Base-by-base conservation (phyloP, 192 early-diverging fungal genomes). In the Nowakowskiella sp. region DNA sequence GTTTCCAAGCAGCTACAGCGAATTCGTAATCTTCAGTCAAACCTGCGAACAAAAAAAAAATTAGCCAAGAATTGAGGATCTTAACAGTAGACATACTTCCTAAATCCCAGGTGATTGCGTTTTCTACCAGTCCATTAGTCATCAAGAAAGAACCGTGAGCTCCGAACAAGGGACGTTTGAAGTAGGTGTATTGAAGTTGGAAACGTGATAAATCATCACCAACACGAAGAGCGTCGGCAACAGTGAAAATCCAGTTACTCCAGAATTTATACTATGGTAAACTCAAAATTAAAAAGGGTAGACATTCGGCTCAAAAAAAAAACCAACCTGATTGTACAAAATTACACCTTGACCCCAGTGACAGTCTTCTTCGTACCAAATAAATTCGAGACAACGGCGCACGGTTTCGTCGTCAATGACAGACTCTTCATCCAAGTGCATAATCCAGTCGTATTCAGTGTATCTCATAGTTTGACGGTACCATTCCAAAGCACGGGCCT, bases 281-380 rank as follows among this genome's bases (percentile, higher is more conserved):
- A n/a, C n/a, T n/a, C n/a, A n/a, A n/a, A n/a, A n/a, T n/a, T n/a
- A n/a, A n/a, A n/a, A n/a, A n/a, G n/a, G n/a, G n/a, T n/a, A n/a
- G n/a, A n/a, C n/a, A n/a, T n/a, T n/a, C n/a, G n/a, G n/a, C n/a
- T n/a, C n/a, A n/a, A n/a, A n/a, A n/a, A n/a, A n/a, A n/a, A n/a
- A n/a, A n/a, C n/a, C n/a, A n/a, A n/a, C n/a, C 44, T 54, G 53
- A 50, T 54, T 54, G 53, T 54, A 54, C 6, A 54, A 21, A 22
- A 54, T 54, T 6, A 50, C 46, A 4, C 53, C 53, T 44, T 54
- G 53, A 19, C 53, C 53, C 10, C 47, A 23, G 53, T 49, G 10
- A 27, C 19, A 54, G 45, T 49, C 6, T 26, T 42, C 21, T 19
- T 39, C 36, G 47, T 48, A 54, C 53, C 53, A 54, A 50, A 54